Evolutionary conservation across 2,329 filamentous ascomycete species (phyloP).

Genomic region (Penicillium sp.): DNA sequence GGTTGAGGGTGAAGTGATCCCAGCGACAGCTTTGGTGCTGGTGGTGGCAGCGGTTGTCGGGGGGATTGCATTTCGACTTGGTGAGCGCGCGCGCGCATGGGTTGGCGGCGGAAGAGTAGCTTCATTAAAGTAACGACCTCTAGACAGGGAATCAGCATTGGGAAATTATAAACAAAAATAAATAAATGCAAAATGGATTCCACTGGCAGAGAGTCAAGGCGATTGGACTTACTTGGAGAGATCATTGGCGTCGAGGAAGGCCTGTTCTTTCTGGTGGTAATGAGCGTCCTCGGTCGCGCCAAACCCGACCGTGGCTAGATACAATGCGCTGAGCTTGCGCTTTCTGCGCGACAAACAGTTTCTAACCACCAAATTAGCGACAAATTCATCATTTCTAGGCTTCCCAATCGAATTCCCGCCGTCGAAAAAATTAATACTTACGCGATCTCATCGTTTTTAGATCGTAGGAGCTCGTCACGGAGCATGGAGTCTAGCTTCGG

Average conservation of each 20-base stretch:
- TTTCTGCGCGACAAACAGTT: conserved; percentile 68
- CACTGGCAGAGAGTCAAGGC: conserved; percentile 4
- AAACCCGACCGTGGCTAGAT: conserved; percentile 62
- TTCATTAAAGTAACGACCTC: conserved; percentile 51
- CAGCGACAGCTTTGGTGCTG: conserved; percentile 22
- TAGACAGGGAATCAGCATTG: conserved; percentile 27
- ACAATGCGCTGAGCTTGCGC: conserved; percentile 82
- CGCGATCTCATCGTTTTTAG: conserved; percentile 46
- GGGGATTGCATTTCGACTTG: conserved; percentile 24
- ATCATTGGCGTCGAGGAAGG: conserved; percentile 51
- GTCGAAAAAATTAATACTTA: conserved; percentile 33
- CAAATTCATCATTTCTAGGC: conserved; percentile 15
- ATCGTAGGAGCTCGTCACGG: conserved; percentile 43
- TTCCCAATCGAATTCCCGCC: neutral
- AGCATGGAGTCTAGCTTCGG: conserved; percentile 43
- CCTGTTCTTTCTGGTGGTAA: conserved; percentile 43
- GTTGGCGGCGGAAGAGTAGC: conserved; percentile 42
- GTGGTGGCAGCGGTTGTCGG: conserved; percentile 28
- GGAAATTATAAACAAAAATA: conserved; percentile 1
- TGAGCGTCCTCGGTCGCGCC: conserved; percentile 45
- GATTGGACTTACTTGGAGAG: conserved; percentile 46
- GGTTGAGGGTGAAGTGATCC: conserved; percentile 12
- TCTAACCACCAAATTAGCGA: conserved; percentile 37
- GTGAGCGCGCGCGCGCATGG: conserved; percentile 18
- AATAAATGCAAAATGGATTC: neutral